Percentiles rank a stretch among this genome's conserved stretches.
Evolutionary conservation across 2,329 filamentous ascomycete genomes (phyloP).

Genomic region (Fonsecaea erecta): DNA sequence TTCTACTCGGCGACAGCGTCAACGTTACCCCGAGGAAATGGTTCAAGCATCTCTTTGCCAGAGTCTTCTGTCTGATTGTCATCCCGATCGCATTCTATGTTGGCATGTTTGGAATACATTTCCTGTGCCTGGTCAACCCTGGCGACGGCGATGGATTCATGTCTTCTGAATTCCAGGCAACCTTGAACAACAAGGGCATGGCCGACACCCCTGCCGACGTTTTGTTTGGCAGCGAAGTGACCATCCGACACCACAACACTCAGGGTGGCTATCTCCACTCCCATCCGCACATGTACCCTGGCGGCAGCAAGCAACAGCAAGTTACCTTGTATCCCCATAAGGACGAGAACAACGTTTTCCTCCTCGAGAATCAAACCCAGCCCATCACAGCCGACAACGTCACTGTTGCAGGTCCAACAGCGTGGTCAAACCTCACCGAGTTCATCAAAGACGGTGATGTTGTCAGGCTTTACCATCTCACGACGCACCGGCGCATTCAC

Average conservation of each 20-base stretch:
- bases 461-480: conserved; percentile 79
- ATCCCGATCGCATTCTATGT: conserved; percentile 91
- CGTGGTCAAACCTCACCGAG: conserved; percentile 74
- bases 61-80: conserved; percentile 86
- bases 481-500: conserved; percentile 87
- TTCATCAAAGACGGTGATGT: conserved; percentile 80
- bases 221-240: conserved; percentile 82
- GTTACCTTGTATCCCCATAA: conserved; percentile 98
- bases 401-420: conserved; percentile 76
- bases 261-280: conserved; percentile 98
- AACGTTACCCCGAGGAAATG: conserved; percentile 84
- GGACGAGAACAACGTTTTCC: conserved; percentile 95
- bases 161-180: conserved; percentile 98
- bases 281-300: conserved; percentile 95
- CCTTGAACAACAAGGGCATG: conserved; percentile 95
- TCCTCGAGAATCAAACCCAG: conserved; percentile 95
- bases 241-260: conserved; percentile 91
- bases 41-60: conserved; percentile 91
- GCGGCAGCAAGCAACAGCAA: conserved; percentile 97
- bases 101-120: conserved; percentile 97
- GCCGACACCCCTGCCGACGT: conserved; percentile 92
- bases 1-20: conserved; percentile 85
- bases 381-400: conserved; percentile 73
- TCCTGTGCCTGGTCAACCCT: conserved; percentile 88
- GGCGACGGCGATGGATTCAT: conserved; percentile 99